A percentile compares a stretch with the other conserved stretches of the same genome.
These are phyloP conservation scores for Massariosphaeria phaeospora DNA, from an alignment of 495 filamentous ascomycete species.

Conservation along the genomic window DNA sequence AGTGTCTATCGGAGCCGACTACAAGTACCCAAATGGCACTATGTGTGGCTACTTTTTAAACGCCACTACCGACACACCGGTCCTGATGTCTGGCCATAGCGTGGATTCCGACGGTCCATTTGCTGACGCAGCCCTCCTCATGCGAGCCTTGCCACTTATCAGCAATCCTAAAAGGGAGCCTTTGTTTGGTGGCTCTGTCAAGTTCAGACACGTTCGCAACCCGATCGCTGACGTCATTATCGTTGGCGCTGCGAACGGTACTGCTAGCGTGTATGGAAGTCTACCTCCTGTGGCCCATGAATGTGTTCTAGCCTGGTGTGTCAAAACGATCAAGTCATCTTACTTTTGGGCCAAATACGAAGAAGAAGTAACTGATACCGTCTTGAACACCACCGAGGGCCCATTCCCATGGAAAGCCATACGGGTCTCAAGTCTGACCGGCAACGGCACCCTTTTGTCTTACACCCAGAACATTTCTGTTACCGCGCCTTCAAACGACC, in stretches of 20 bases:
- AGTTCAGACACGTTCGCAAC: constrained; percentile 15
- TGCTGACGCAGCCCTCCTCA: constrained; percentile 9
- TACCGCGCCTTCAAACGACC: neutral
- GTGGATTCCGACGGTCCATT: neutral
- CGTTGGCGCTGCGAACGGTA: neutral
- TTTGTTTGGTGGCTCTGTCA: constrained; percentile 10
- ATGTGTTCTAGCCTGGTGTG: constrained; percentile 21
- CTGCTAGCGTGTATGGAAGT: constrained; percentile 8
- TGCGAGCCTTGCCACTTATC: constrained; percentile 8
- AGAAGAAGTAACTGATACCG: constrained; percentile 2
- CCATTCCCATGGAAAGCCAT: constrained; percentile 7
- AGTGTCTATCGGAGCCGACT: neutral
- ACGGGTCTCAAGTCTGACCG: neutral
- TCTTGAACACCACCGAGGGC: constrained; percentile 14
- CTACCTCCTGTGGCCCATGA: constrained; percentile 15
- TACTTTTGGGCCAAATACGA: constrained; percentile 19
- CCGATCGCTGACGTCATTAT: constrained; percentile 15
- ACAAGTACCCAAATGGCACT: constrained; percentile 15
- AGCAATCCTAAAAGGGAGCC: neutral
- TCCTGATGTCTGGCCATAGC: constrained; percentile 21
- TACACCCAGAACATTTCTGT: constrained; percentile 15
- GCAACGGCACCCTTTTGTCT: neutral
- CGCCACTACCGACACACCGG: constrained; percentile 7
- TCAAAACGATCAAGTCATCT: constrained; percentile 20
- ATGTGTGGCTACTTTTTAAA: constrained; percentile 25